These are phyloP conservation scores for Ophiobolus disseminans DNA, from an alignment of 2,329 filamentous ascomycete species.

Conservation along the genomic window DNA sequence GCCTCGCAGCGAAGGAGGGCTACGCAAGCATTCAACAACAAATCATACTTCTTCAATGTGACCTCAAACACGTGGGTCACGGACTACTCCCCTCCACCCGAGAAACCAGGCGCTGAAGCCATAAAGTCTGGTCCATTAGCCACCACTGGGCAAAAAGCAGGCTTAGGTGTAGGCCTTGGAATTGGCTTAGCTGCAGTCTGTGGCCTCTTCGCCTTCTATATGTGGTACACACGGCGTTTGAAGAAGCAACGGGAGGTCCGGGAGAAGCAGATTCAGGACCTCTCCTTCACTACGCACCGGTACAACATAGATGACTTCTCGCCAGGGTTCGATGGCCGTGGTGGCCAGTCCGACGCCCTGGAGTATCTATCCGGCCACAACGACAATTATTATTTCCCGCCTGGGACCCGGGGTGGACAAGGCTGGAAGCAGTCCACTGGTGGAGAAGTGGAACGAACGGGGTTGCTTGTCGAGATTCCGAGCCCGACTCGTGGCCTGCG, in stretches of 20 bases:
- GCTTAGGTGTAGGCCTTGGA: conserved; percentile 54
- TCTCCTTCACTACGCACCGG: conserved; percentile 60
- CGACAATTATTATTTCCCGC: conserved; percentile 37
- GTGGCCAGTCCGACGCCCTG: conserved; percentile 51
- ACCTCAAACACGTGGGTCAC: conserved; percentile 66
- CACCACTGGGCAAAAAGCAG: conserved; percentile 55
- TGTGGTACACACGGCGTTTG: conserved; percentile 55
- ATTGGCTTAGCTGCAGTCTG: conserved; percentile 54
- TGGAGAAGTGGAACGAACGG: conserved; percentile 54
- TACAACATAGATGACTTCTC: conserved; percentile 50
- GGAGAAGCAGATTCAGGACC: conserved; percentile 62
- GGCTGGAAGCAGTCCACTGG: conserved; percentile 41
- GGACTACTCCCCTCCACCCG: conserved; percentile 61
- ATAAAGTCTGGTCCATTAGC: conserved; percentile 45
- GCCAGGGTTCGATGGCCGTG: conserved; percentile 43
- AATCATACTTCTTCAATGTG: conserved; percentile 66
- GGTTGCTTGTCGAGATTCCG: conserved; percentile 56
- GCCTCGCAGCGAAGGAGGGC: conserved; percentile 48
- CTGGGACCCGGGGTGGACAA: conserved; percentile 28
- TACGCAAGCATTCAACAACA: conserved; percentile 48
- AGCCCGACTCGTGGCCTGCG: conserved; percentile 58
- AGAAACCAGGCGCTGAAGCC: conserved; percentile 16
- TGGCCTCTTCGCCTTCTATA: conserved; percentile 53
- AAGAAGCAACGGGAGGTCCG: conserved; percentile 52
- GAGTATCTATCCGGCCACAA: conserved; percentile 38